Base-by-base conservation (phyloP, 345 rosid genomes). In the Camelina sativa region DNA sequence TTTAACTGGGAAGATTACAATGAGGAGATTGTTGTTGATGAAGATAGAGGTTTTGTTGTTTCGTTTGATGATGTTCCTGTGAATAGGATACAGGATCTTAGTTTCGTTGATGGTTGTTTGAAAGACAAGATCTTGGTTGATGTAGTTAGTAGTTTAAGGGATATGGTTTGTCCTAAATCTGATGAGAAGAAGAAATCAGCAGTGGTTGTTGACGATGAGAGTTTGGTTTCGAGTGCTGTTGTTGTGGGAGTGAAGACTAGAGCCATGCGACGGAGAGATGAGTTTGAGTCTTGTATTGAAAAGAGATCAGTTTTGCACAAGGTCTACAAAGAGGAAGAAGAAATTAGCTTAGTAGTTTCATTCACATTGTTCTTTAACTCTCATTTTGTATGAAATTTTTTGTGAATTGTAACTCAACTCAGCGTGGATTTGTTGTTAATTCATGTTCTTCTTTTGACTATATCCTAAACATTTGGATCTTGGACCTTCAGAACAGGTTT, bases 11-110 rank as follows among this genome's bases (percentile, higher is more conserved):
- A 43, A 28, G 62, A 67, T 17, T 58, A 65, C 51, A 16, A 32
- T 64, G 76, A 56, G 9, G 65, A 10, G 40, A 65, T 17, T 9
- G 71, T 54, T 38, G 40, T 6, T 34, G 28, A 4, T 54, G 60
- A 63, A 43, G 54, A 61, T 1, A 41, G 2, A 48, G 16, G 19
- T 13, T 66, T 51, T 5, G 8, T 0, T 8, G 1, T 77, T 48
- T 48, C 20, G 28, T 71, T 77, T 20, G 72, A 71, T 77, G 80
- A 77, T 28, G 11, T 77, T 28, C 76, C 76, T 0, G 80, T 70
- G 47, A 71, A 8, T 38, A 64, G 55, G 67, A 47, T 57, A 6
- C n/a, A 77, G 0, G 80, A 77, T 47, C 38, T 77, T 62, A 15
- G 3, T 44, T 25, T 2, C 8, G 12, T 41, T 41, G 35, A 62